These are phyloP conservation scores for Tylopilus sp. DNA, from an alignment of 768 basidiomycete genomes.

Conservation along the genomic window DNA sequence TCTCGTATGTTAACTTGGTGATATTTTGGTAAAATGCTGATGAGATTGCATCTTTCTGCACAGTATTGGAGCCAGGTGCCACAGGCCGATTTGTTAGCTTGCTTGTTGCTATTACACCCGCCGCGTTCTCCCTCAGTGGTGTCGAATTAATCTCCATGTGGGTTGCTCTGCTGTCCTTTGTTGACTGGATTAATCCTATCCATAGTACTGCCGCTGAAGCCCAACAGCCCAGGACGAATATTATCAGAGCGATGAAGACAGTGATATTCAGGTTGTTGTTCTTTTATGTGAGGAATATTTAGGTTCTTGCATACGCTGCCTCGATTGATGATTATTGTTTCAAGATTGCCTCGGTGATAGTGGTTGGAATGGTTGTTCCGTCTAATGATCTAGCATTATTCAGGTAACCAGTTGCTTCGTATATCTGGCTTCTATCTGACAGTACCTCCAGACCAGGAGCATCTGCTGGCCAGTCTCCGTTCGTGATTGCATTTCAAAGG, in stretches of 20 bases:
- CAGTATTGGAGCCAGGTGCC: conserved; percentile 22
- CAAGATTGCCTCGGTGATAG: conserved; percentile 32
- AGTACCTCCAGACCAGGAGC: conserved; percentile 3
- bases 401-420: conserved; percentile 21
- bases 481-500: conserved; percentile 75
- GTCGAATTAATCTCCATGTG: conserved; percentile 74
- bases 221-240: conserved; percentile 73
- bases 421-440: background rate
- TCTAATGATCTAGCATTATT: conserved; percentile 57
- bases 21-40: background rate
- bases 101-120: conserved; percentile 19
- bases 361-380: conserved; percentile 77
- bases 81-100: conserved; percentile 21
- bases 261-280: conserved; percentile 76
- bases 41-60: background rate
- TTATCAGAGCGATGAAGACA: conserved; percentile 68
- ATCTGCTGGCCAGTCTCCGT: conserved; percentile 71
- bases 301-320: background rate
- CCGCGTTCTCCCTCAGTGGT: conserved; percentile 73
- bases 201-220: conserved; percentile 72
- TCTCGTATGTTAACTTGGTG: conserved; percentile 7
- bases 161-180: conserved; percentile 23
- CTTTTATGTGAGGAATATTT: conserved; percentile 15
- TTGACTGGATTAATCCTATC: background rate
- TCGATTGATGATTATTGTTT: background rate